Evolutionary conservation across 257 asterid genomes (phyloP), one percentile per base, ranked within the genome.

Genomic region (Capsicum chinense): DNA sequence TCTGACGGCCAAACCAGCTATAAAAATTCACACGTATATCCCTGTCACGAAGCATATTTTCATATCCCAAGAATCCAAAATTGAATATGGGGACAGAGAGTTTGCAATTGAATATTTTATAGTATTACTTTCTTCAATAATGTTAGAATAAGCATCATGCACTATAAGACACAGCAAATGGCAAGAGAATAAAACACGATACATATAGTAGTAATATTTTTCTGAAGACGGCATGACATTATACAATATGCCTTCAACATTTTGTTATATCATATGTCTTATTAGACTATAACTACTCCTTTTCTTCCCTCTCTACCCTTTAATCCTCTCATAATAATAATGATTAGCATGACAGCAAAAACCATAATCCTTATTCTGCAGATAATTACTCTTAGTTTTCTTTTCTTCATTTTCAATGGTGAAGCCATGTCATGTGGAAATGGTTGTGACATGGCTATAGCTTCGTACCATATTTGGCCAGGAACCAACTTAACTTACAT

Each of bases 401-500:
- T 85, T 54, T 69, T 89, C 37, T 44, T 86, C n/a, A 44, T 74
- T 21, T n/a, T 81, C 64, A 81, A 50, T 8, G 83, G 44, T 39
- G 92, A 91, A 84, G 93, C 92, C 67, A 91, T 88, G 84, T 39
- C 78, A 69, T 94, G 98, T 82, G 85, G 79, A 52, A 89, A 82
- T 21, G 94, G 97, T 8, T 94, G 97, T 79, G 80, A 89, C 17
- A 88, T 92, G 5, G 97, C 97, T 47, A 16, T 94, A 62, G 98
- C 94, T 54, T 94, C 98, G 0, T 94, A 92, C 88, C 90, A 90
- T 87, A 86, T 90, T 13, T 86, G 85, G 89, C 84, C 81, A 83
- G 97, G 95, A 26, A 80, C 94, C 26, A 94, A 93, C 58, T 93
- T 94, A 67, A 88, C 94, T 7, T 93, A 90, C 88, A 89, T 93